Conservation (phyloP, 1,139 yeast species). For the Yamadazyma triangularis region DNA sequence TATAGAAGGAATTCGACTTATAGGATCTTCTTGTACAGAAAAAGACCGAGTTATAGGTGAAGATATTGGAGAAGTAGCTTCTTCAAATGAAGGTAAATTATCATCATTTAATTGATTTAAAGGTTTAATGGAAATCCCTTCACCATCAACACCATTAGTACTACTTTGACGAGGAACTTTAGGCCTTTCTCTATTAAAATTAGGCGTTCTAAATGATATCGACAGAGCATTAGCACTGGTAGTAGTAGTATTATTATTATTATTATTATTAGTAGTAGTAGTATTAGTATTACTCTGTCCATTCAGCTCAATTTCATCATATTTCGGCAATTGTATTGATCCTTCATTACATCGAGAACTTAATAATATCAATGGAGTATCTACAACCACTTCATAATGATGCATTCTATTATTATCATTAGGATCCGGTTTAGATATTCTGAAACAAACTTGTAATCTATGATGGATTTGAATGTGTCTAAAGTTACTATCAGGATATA, state of each 20-base stretch:
- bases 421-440: conserved; percentile 68
- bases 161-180: background rate
- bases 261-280: too few relatives aligned
- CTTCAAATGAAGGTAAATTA: conserved; percentile 55
- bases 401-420: conserved; percentile 57
- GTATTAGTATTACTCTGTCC: background rate
- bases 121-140: conserved; percentile 38
- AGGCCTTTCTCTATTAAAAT: conserved; percentile 14
- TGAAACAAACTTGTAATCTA: conserved; percentile 70
- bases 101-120: conserved; percentile 20
- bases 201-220: conserved; percentile 32
- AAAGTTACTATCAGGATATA: conserved; percentile 68
- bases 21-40: conserved; percentile 30
- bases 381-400: conserved; percentile 86
- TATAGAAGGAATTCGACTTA: conserved; percentile 32
- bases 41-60: conserved; percentile 34
- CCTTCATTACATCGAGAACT: conserved; percentile 69
- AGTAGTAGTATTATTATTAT: conserved; percentile 1
- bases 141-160: conserved; percentile 10
- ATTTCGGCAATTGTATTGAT: conserved; percentile 68
- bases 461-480: conserved; percentile 70
- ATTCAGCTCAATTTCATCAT: conserved; percentile 33
- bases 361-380: conserved; percentile 72
- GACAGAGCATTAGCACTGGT: conserved; percentile 3
- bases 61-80: conserved; percentile 36